These are phyloP conservation scores for Grigorovia yakushimaensis DNA, from an alignment of 805 yeast species.

Conservation along the genomic window DNA sequence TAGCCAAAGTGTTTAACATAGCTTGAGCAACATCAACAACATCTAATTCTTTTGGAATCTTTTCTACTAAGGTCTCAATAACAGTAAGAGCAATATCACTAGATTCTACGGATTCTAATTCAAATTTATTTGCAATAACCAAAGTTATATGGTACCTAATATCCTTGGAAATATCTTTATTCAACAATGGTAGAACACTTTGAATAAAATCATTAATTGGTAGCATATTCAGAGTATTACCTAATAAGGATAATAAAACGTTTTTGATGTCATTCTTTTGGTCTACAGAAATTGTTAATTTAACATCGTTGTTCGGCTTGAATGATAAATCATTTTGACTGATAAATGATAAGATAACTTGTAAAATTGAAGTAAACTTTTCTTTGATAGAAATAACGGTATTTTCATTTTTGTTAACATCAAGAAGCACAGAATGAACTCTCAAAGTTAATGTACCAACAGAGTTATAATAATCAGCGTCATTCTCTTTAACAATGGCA, in stretches of 20 bases:
- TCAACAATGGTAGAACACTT: slow-evolving; percentile 41
- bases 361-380: slow-evolving; percentile 21
- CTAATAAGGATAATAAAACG: slow-evolving; percentile 46
- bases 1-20: slow-evolving; percentile 57
- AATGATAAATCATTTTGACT: slow-evolving; percentile 8
- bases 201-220: slow-evolving; percentile 67
- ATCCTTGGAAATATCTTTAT: slow-evolving; percentile 28
- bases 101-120: slow-evolving; percentile 50
- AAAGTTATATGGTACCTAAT: slow-evolving; percentile 53
- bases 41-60: slow-evolving; percentile 17
- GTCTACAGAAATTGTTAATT: slow-evolving; percentile 12
- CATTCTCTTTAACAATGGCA: slow-evolving; percentile 36
- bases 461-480: slow-evolving; percentile 18
- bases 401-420: slow-evolving; percentile 18
- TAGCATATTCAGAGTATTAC: slow-evolving; percentile 54
- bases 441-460: slow-evolving; percentile 39
- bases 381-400: slow-evolving; percentile 11
- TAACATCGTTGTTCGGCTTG: slow-evolving; percentile 8
- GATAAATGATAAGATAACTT: slow-evolving; percentile 16
- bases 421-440: slow-evolving; percentile 43
- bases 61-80: slow-evolving; percentile 41
- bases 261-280: slow-evolving; percentile 27
- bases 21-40: slow-evolving; percentile 49
- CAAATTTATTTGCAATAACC: slow-evolving; percentile 60
- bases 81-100: slow-evolving; percentile 41